Evolutionary conservation across 768 basidiomycete species (phyloP).

Genomic region (Phallus indusiatus): DNA sequence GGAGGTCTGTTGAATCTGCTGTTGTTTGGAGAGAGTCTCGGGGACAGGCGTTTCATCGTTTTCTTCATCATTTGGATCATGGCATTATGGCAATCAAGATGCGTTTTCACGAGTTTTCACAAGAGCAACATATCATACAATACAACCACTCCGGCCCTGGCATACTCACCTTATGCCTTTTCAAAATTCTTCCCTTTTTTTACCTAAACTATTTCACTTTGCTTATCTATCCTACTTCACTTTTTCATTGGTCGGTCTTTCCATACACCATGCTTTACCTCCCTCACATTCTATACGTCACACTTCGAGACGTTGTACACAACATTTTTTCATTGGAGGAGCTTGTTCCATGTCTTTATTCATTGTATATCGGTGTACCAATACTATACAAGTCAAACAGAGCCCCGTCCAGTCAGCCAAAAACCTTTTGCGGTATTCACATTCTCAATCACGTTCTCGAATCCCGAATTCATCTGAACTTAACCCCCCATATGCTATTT

Average conservation of each 20-base stretch:
- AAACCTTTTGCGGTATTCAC: not conserved
- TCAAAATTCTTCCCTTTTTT: not conserved
- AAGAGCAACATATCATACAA: not conserved
- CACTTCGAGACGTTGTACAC: not conserved
- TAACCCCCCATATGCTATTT: not conserved
- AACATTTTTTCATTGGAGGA: no score
- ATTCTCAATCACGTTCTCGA: not conserved
- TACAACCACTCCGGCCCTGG: not conserved
- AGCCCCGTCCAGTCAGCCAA: not conserved
- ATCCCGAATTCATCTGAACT: not conserved
- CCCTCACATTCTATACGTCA: not conserved
- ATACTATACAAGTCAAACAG: not conserved
- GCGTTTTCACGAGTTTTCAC: not conserved
- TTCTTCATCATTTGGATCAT: not conserved
- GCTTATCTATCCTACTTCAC: not conserved
- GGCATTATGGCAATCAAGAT: not conserved
- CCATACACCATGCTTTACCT: not conserved
- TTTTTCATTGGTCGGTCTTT: not conserved
- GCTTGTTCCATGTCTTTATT: not conserved
- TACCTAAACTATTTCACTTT: not conserved
- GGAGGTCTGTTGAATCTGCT: not conserved
- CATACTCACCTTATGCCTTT: not conserved
- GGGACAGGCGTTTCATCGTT: not conserved
- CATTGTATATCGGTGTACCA: not conserved
- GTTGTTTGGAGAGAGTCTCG: no score